phyloP scores from a whole-genome alignment of 1,139 yeast genomes.

The Hansenula anomala region DNA sequence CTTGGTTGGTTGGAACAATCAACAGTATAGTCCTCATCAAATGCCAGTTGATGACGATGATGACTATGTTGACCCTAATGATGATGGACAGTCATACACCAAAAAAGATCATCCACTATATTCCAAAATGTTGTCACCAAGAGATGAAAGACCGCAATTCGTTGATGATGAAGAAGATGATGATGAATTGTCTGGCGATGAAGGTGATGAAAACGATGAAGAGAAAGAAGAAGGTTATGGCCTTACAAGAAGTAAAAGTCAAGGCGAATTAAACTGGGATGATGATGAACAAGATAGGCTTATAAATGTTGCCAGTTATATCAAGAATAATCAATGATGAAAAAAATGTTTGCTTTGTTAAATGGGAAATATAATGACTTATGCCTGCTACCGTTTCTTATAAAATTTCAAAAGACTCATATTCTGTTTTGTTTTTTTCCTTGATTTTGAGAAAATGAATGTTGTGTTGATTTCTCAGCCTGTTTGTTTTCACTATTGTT shows the following conservation, averaged over 20 bases:
- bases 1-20: slow-evolving; percentile 18
- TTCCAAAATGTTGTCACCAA: slow-evolving; percentile 23
- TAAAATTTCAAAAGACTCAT: too few relatives aligned
- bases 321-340: slow-evolving; percentile 11
- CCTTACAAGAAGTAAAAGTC: slow-evolving; percentile 36
- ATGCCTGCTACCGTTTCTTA: not conserved
- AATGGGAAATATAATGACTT: not conserved
- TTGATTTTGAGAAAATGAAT: too few relatives aligned
- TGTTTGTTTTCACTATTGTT: too few relatives aligned
- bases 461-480: too few relatives aligned
- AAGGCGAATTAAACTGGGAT: slow-evolving; percentile 35
- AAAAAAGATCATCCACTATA: slow-evolving; percentile 58
- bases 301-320: slow-evolving; percentile 29
- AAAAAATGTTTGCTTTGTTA: not conserved
- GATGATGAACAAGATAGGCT: slow-evolving; percentile 32
- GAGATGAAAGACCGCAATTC: slow-evolving; percentile 20
- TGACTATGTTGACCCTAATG: slow-evolving; percentile 75
- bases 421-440: too few relatives aligned
- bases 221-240: slow-evolving; percentile 27
- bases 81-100: slow-evolving; percentile 72
- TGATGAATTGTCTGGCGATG: slow-evolving; percentile 19
- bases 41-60: slow-evolving; percentile 38
- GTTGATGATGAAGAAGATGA: slow-evolving; percentile 15
- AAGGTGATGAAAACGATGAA: slow-evolving; percentile 15
- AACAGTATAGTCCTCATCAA: slow-evolving; percentile 11